These are phyloP conservation scores for Lentinula raphanica DNA, from an alignment of 768 basidiomycete genomes.

Conservation along the genomic window DNA sequence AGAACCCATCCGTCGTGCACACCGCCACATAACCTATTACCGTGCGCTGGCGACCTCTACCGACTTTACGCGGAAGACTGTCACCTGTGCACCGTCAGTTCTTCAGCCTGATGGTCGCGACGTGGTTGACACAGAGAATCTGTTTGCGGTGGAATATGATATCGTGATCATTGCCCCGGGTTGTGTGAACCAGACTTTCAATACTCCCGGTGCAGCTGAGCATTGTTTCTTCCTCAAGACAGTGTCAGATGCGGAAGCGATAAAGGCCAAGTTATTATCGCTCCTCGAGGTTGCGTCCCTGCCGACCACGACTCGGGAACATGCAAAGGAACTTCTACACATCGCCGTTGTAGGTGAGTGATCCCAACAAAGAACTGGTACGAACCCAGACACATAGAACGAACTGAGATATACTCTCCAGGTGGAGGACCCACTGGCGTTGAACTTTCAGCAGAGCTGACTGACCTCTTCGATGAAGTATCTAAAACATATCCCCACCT, in stretches of 20 bases:
- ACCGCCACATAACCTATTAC: background rate
- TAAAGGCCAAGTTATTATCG: slow-evolving; percentile 60
- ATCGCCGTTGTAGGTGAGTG: slow-evolving; percentile 48
- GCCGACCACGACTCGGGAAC: slow-evolving; percentile 59
- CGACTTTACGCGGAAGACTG: background rate
- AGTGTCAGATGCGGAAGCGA: slow-evolving; percentile 61
- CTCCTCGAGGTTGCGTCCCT: slow-evolving; percentile 68
- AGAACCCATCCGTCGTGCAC: background rate
- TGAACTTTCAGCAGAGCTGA: slow-evolving; percentile 72
- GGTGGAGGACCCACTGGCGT: slow-evolving; percentile 78
- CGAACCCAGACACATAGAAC: background rate
- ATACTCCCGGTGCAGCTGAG: slow-evolving; percentile 59
- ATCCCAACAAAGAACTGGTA: background rate
- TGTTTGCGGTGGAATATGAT: slow-evolving; percentile 43
- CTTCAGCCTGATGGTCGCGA: background rate
- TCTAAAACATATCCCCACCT: slow-evolving; percentile 53
- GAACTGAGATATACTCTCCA: slow-evolving; percentile 15
- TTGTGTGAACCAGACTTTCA: slow-evolving; percentile 65
- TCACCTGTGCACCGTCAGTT: background rate
- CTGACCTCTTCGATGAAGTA: slow-evolving; percentile 72
- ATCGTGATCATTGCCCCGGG: slow-evolving; percentile 67
- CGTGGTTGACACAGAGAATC: background rate
- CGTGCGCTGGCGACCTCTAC: background rate
- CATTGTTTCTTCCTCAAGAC: slow-evolving; percentile 73
- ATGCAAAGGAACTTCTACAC: slow-evolving; percentile 55